phyloP scores from a whole-genome alignment of 2,329 filamentous ascomycete genomes.

The Ceratocystiopsis minuta region DNA sequence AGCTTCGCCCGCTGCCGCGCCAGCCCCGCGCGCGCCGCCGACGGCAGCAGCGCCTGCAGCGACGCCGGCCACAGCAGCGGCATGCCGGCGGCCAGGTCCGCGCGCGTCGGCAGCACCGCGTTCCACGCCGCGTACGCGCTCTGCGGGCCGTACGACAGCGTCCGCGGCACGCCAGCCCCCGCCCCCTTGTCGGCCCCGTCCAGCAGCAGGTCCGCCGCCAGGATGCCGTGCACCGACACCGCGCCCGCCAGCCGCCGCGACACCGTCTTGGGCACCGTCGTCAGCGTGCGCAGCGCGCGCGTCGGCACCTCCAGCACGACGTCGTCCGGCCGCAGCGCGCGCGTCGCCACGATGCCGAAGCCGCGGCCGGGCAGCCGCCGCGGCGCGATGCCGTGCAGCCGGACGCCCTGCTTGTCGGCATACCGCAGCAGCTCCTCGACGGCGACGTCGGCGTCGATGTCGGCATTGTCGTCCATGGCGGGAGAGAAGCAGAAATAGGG shows the following conservation, averaged over 20 bases:
- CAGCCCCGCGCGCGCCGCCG: conserved; percentile 26
- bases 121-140: conserved; percentile 39
- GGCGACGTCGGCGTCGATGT: not conserved
- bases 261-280: conserved; percentile 37
- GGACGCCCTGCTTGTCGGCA: conserved; percentile 46
- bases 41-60: conserved; percentile 29
- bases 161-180: no score
- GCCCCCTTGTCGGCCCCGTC: conserved; percentile 20
- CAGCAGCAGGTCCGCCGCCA: conserved; percentile 50
- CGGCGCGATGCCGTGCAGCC: conserved; percentile 48
- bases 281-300: conserved; percentile 43
- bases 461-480: conserved; percentile 2
- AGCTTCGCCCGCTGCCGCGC: conserved; percentile 31
- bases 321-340: conserved; percentile 38
- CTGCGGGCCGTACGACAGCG: conserved; percentile 1
- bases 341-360: conserved; percentile 58
- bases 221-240: conserved; percentile 49
- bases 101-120: conserved; percentile 44
- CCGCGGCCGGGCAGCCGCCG: conserved; percentile 53
- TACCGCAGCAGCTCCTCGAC: conserved; percentile 24
- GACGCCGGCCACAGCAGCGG: conserved; percentile 30
- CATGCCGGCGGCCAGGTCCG: conserved; percentile 34
- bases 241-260: conserved; percentile 30
- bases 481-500: not conserved
- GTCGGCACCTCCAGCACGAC: conserved; percentile 45